Evolutionary conservation across 441 rosid genomes (phyloP).

Genomic region (Populus trichocarpa): DNA sequence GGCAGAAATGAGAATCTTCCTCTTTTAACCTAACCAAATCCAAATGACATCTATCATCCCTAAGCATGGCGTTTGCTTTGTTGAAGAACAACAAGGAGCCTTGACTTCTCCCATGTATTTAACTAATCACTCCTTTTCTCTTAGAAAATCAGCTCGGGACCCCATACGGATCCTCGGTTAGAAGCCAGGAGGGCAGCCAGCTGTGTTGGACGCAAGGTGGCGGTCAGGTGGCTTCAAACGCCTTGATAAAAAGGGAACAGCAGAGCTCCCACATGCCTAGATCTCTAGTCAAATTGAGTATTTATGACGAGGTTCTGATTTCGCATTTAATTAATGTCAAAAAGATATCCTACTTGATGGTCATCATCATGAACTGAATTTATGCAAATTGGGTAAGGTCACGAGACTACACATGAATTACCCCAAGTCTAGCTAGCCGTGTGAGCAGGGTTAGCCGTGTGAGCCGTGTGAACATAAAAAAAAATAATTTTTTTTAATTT

Average conservation of each 20-base stretch:
- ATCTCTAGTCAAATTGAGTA: background rate
- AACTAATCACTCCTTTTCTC: background rate
- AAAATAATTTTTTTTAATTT: too few species aligned
- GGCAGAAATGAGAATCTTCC: too few species aligned
- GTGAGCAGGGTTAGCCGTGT: too few species aligned
- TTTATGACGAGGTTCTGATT: background rate
- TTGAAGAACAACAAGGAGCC: background rate
- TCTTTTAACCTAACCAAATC: background rate
- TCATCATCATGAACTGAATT: too few species aligned
- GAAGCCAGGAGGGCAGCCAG: background rate
- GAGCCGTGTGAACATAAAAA: too few species aligned
- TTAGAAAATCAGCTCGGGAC: background rate
- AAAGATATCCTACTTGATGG: too few species aligned
- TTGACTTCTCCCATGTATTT: background rate
- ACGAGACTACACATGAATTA: too few species aligned
- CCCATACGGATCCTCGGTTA: background rate
- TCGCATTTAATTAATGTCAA: too few species aligned
- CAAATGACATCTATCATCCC: background rate
- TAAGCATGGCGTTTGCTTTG: background rate
- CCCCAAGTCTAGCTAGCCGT: too few species aligned
- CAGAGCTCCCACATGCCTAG: too few species aligned
- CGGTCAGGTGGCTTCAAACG: background rate
- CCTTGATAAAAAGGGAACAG: background rate
- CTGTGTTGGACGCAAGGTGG: background rate
- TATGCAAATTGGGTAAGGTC: too few species aligned